Evolutionary conservation across 2,329 filamentous ascomycete genomes (phyloP).

Genomic region (Aspergillus latus): DNA sequence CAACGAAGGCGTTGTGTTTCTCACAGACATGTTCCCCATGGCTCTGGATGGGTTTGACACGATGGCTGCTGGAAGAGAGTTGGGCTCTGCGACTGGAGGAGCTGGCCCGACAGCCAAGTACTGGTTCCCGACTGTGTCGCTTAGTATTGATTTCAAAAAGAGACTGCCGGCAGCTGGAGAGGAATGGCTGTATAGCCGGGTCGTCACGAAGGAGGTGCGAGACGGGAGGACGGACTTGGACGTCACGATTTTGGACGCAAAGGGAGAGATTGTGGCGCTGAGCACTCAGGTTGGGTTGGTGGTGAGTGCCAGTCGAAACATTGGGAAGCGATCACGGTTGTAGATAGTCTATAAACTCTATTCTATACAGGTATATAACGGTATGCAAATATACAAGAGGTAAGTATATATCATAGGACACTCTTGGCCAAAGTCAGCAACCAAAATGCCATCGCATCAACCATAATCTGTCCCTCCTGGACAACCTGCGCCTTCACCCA

Average conservation of each 20-base stretch:
- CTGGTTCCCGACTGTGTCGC: constrained; percentile 74
- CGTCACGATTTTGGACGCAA: constrained; percentile 63
- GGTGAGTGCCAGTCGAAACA: constrained; percentile 63
- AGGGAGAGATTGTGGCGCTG: constrained; percentile 65
- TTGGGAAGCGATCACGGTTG: constrained; percentile 45
- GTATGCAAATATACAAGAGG: constrained; percentile 4
- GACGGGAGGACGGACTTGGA: constrained; percentile 76
- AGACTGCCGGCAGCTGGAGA: constrained; percentile 64
- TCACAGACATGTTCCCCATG: constrained; percentile 69
- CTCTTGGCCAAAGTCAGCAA: constrained; percentile 26
- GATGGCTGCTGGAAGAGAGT: constrained; percentile 27
- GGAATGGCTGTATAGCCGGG: constrained; percentile 69
- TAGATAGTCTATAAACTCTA: constrained; percentile 9
- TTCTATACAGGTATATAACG: constrained; percentile 13
- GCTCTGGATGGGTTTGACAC: constrained; percentile 55
- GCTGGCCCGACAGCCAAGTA: constrained; percentile 44
- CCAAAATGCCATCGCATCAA: constrained; percentile 46
- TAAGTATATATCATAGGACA: not conserved
- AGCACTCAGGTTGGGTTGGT: constrained; percentile 68
- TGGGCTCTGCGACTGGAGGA: constrained; percentile 24
- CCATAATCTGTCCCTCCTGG: constrained; percentile 41
- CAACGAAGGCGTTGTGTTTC: constrained; percentile 62
- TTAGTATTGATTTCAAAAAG: constrained; percentile 78
- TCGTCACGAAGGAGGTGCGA: constrained; percentile 64
- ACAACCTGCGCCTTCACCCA: constrained; percentile 43